Base-by-base conservation (phyloP, 805 yeast species). In the Alloascoidea africana region DNA sequence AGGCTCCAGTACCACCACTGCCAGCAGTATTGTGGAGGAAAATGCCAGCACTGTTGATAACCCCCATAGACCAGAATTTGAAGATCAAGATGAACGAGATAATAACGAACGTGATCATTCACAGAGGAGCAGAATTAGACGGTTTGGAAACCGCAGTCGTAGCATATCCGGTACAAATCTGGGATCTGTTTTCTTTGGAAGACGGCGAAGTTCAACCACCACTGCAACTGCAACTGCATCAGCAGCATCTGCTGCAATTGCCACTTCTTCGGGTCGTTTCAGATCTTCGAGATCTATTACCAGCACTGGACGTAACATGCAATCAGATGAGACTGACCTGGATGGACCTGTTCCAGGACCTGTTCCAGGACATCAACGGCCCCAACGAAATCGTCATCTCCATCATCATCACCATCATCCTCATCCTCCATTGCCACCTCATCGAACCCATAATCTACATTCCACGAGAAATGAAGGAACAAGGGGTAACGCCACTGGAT, bases 251-350 rank as follows among this genome's bases (percentile, higher is more conserved):
- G 36, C 34, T 14, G 34, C 37, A 27, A 37, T 35, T 23, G 42
- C 39, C 14, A 36, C 38, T 38, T 44, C 39, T 27, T 42, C 37
- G 32, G 39, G 44, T 36, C 36, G 48, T 16, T 37, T 38, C 16
- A 37, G 49, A 33, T 36, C 38, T 16, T 17, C 36, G 44, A 27
- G 40, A 43, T 18, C 41, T 19, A 43, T 39, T 18, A 36, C 39
- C 34, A 38, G 44, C 27, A 38, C 41, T 32, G 36, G 32, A 36
- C 18, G 27, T 33, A 39, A 42, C 37, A 42, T 38, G 36, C 38
- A 38, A n/a, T n/a, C n/a, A n/a, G n/a, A n/a, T n/a, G n/a, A n/a
- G n/a, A n/a, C n/a, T n/a, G n/a, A n/a, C n/a, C n/a, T n/a, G n/a
- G n/a, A n/a, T n/a, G n/a, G n/a, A n/a, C n/a, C n/a, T n/a, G n/a